Percentiles rank a stretch among this genome's conserved stretches.
Evolutionary conservation across 2,329 filamentous ascomycete genomes (phyloP).

Genomic region (Ophiosphaerella narmari): DNA sequence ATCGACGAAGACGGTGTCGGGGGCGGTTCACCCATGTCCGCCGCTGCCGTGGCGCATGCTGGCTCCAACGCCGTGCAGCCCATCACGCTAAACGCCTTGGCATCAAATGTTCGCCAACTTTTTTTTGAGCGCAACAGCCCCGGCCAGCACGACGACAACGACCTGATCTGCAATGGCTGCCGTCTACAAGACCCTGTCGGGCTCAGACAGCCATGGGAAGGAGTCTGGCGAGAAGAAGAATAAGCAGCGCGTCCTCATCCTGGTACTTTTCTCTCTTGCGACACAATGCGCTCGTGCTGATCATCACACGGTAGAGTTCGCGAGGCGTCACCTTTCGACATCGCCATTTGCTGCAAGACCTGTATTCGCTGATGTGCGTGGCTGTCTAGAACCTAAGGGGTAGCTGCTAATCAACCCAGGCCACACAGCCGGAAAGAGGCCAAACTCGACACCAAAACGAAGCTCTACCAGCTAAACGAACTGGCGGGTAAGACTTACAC

Average conservation of each 20-base stretch:
- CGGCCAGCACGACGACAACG: slow-evolving; percentile 18
- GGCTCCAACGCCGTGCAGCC: slow-evolving; percentile 13
- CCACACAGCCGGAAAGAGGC: slow-evolving; percentile 93
- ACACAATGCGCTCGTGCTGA: slow-evolving; percentile 21
- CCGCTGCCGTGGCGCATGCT: slow-evolving; percentile 6
- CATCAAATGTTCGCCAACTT: slow-evolving; percentile 33
- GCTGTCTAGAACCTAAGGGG: background rate
- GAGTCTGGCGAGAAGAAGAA: slow-evolving; percentile 46
- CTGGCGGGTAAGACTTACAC: slow-evolving; percentile 35
- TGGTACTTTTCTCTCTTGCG: slow-evolving; percentile 48
- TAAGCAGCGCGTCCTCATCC: slow-evolving; percentile 74
- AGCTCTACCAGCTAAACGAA: slow-evolving; percentile 60
- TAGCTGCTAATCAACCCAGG: slow-evolving; percentile 22
- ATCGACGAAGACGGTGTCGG: slow-evolving; percentile 23
- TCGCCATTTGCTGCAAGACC: slow-evolving; percentile 88
- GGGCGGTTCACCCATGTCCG: slow-evolving; percentile 26
- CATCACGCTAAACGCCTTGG: slow-evolving; percentile 26
- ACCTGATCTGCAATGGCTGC: slow-evolving; percentile 53
- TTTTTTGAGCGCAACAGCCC: slow-evolving; percentile 18
- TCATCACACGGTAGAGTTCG: slow-evolving; percentile 61
- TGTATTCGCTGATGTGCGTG: slow-evolving; percentile 73
- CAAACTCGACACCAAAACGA: slow-evolving; percentile 95
- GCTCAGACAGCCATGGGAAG: slow-evolving; percentile 45
- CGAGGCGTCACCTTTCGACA: slow-evolving; percentile 93
- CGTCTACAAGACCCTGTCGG: slow-evolving; percentile 61